Evolutionary conservation across 1,284 basidiomycete genomes (phyloP), one percentile per base, ranked within the genome.

Genomic region (Athelia sp.): DNA sequence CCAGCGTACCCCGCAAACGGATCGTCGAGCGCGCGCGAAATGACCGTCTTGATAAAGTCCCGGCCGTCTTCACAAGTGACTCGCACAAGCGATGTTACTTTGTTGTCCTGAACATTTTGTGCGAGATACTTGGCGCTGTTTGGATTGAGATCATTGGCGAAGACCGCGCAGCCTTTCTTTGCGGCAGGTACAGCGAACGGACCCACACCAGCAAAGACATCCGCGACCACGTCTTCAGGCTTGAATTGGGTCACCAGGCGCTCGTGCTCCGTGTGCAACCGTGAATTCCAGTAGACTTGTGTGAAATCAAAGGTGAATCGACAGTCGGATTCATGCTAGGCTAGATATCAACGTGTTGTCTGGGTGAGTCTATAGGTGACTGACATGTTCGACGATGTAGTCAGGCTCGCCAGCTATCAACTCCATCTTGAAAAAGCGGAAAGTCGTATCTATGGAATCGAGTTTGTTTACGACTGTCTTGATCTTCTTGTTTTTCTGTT

Each of bases 351-450:
- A 36, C 46, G 38, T 34, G n/a, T 51, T 47, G 52, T 47, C 45
- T 29, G 40, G 19, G 10, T 17, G 47, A 54, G 3, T 52, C 45
- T 36, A 42, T 2, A 43, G 18, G 24, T 26, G 3, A 34, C 47
- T n/a, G 69, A 94, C 93, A 65, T 91, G 87, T 57, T 88, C 81
- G 4, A 97, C 93, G 18, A 90, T 59, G 60, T 87, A 96, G 60
- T 97, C 79, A 0, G 84, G 78, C 51, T 92, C 86, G 11, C 97
- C 97, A 0, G 96, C 95, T 18, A 99, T 75, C 2, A 98, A 76
- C 62, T 99, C 97, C 97, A 99, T 99, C 58, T 90, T 80, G 67
- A 99, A 99, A 55, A 94, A 90, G 18, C 97, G 84, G 67, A 94
- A 99, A 62, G 90, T 76, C 19, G 78, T 84, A 61, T 94, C 85